Evolutionary conservation across 2,329 filamentous ascomycete species (phyloP).

Genomic region (Teratosphaeria viscida): DNA sequence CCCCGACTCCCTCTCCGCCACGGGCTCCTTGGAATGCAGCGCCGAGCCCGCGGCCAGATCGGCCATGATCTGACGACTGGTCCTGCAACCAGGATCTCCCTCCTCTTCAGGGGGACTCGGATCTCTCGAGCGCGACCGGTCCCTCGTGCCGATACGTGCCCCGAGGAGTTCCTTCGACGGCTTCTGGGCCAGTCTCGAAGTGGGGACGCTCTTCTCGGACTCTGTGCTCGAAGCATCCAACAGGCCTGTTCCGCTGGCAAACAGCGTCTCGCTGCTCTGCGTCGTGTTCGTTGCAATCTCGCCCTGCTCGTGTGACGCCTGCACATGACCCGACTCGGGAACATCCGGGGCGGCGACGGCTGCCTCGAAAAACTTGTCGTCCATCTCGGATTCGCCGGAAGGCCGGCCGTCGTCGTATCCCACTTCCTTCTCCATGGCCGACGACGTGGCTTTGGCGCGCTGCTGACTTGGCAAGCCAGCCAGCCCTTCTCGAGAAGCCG

Average conservation of each 20-base stretch:
- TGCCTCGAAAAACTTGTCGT: constrained; percentile 7
- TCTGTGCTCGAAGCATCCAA: constrained; percentile 25
- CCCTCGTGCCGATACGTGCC: constrained; percentile 6
- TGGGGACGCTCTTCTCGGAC: constrained; percentile 17
- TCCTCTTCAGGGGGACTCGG: constrained; percentile 19
- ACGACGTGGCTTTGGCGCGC: neutral
- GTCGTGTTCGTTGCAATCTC: constrained; percentile 7
- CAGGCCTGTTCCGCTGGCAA: constrained; percentile 20
- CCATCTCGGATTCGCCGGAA: neutral
- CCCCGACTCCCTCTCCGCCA: constrained; percentile 17
- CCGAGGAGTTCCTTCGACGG: constrained; percentile 14
- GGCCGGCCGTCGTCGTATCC: neutral
- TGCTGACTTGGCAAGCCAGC: constrained; percentile 13
- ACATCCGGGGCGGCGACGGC: constrained; percentile 3
- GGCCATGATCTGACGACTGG: constrained; percentile 10
- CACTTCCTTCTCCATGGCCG: neutral
- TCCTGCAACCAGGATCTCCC: constrained; percentile 10
- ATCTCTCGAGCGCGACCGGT: constrained; percentile 7
- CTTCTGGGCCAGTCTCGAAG: constrained; percentile 11
- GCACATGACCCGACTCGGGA: neutral
- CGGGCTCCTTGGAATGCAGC: constrained; percentile 3
- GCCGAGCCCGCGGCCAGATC: constrained; percentile 26
- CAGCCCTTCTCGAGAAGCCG: constrained; percentile 6
- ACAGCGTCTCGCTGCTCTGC: neutral
- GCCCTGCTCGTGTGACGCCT: constrained; percentile 1